Percentiles rank a stretch among this genome's conserved stretches.
Conservation (phyloP, 225 moss, liverwort and hornwort genomes). For the Marchantia paleacea region DNA sequence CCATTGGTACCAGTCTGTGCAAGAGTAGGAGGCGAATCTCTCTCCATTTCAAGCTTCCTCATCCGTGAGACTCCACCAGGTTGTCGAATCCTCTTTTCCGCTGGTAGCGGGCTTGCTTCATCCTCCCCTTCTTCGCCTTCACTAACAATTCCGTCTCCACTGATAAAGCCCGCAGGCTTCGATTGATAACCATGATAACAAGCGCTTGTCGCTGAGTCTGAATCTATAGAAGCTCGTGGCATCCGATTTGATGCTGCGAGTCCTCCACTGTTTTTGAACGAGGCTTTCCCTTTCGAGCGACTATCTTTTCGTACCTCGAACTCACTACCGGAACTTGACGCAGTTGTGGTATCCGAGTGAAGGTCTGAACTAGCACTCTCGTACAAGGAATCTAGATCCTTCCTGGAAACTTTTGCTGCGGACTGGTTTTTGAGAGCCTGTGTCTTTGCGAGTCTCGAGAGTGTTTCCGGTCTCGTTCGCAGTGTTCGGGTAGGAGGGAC, state of each 20-base stretch:
- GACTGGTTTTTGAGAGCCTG: background rate
- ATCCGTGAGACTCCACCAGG: background rate
- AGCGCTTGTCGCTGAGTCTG: background rate
- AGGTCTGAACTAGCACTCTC: conserved; percentile 20
- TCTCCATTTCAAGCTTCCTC: conserved; percentile 1
- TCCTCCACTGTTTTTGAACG: background rate
- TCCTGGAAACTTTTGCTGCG: conserved; percentile 4
- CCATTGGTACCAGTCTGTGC: too few relatives aligned
- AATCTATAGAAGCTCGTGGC: background rate
- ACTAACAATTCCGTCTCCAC: background rate
- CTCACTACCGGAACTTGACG: conserved; percentile 26
- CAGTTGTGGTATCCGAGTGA: conserved; percentile 15
- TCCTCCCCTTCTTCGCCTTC: conserved; percentile 12
- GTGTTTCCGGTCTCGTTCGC: conserved; percentile 18
- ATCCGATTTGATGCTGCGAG: background rate
- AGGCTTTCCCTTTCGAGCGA: background rate
- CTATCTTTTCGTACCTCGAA: background rate
- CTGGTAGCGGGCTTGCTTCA: conserved; percentile 5
- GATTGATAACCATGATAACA: background rate
- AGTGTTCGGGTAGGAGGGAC: conserved; percentile 21
- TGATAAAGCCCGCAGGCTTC: too few relatives aligned
- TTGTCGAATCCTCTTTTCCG: background rate
- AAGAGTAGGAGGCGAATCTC: background rate
- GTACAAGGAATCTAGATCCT: conserved; percentile 30
- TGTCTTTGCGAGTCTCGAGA: background rate